Conservation (phyloP, 2,329 filamentous ascomycete genomes). For the Colletotrichum graminicola region DNA sequence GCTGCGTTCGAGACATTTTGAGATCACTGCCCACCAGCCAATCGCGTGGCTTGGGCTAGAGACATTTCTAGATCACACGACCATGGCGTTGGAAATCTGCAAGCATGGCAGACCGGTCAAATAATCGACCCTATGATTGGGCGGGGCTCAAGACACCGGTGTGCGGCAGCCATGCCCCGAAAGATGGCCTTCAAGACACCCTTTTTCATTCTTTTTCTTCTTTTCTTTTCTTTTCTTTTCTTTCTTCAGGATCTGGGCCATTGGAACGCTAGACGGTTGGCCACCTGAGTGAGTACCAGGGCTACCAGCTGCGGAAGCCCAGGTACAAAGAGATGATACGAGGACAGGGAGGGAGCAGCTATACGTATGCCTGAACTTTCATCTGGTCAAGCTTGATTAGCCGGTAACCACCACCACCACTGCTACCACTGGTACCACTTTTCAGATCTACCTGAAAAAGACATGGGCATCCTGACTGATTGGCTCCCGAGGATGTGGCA, state of each 20-base stretch:
- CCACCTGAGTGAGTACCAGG: neutral
- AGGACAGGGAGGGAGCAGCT: neutral
- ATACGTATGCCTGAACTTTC: neutral
- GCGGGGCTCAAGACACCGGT: conserved; percentile 28
- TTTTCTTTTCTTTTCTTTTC: neutral
- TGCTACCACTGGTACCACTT: neutral
- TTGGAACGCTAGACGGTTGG: neutral
- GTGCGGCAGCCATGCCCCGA: conserved; percentile 23
- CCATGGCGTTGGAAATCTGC: conserved; percentile 34
- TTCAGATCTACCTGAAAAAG: neutral
- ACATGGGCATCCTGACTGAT: neutral
- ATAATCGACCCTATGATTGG: conserved; percentile 8
- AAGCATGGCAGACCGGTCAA: conserved; percentile 32
- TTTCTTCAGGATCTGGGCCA: neutral
- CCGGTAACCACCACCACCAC: neutral
- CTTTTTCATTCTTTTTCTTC: neutral
- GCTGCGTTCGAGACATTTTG: conserved; percentile 11
- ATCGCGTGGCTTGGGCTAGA: conserved; percentile 11
- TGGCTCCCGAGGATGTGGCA: neutral
- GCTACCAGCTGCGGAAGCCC: conserved; percentile 1
- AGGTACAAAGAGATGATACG: conserved; percentile 2
- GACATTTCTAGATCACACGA: conserved; percentile 28
- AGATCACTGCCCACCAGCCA: neutral
- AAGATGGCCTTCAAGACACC: conserved; percentile 12
- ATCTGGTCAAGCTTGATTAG: neutral